Evolutionary conservation across 768 basidiomycete genomes (phyloP), one percentile per base, ranked within the genome.

Genomic region (Gymnopilus dilepis): DNA sequence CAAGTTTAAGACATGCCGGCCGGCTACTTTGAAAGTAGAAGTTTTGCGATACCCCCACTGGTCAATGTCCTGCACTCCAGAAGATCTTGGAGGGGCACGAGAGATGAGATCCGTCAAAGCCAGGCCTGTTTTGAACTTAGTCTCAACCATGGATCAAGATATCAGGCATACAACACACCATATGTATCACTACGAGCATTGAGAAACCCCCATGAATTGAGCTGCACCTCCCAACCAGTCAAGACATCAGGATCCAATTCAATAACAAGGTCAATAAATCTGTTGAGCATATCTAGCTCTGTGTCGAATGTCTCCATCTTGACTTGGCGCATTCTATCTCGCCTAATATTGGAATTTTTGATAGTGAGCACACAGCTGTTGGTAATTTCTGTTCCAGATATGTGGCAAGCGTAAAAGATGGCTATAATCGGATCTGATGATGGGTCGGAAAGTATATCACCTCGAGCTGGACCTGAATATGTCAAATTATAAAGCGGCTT

Each of bases 151-250:
- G 38, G 26, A 30, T 33, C 47, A 58, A 24, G 15, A 59, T 24
- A 21, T 42, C 41, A 56, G 30, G 15, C 58, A 30, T 4, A 38
- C 59, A 56, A 75, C 61, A 22, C 56, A 91, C 93, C 88, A 62
- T 86, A 85, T 4, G 74, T 72, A 55, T 72, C 72, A 15, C 86
- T 90, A 41, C 97, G 83, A n/a, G 84, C 84, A 51, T 81, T 77
- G 1, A 97, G 76, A 73, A 94, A 99, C 0, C 96, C 96, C 97
- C 97, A 99, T 6, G 93, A 95, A 2, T 84, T 80, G 19, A 80
- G 78, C 70, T 97, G 94, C 12, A 97, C 81, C 62, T 99, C 97
- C 94, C 95, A 99, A 15, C 97, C 97, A 0, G 86, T 82, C 7
- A 99, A 69, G 40, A 98, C 89, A 72, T 99, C 97, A 0, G 97